Base-by-base conservation (phyloP, 2,329 filamentous ascomycete genomes). In the Rachicladosporium sp. region DNA sequence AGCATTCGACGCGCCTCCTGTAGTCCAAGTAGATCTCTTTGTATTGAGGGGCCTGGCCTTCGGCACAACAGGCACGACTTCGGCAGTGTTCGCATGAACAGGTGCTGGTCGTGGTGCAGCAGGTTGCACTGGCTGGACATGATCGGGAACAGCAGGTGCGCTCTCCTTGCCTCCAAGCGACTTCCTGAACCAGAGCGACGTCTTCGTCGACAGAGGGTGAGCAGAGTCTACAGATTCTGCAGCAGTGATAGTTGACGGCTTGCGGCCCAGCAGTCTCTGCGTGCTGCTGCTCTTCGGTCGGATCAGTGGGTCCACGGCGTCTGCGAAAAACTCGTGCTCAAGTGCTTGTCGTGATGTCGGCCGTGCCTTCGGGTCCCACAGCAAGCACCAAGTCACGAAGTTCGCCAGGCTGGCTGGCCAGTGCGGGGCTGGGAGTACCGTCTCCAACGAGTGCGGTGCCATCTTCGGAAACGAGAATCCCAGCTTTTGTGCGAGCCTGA, bases 401-500 rank as follows among this genome's bases (percentile, higher is more conserved):
- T 93, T 77, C 54, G 81, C 82, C 40, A 98, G 71, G 13, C 86
- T 81, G 1, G 80, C 66, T 4, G 91, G 91, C 91, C 91, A 98
- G 56, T 94, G 85, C 10, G 91, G 87, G 19, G 82, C 61, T 56
- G 86, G 86, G 6, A 98, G 71, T 49, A 96, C 91, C 4, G 86
- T 93, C 52, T 96, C 89, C 76, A 98, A 87, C 11, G 89, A 77
- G 61, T 96, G 91, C 37, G 91, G 91, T 13, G 91, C 89, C 91
- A 98, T 96, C 77, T 80, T 96, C 44, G 91, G 91, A 66, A 98
- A 98, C 0, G 91, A 95, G 62, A 98, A 98, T 41, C 91, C 91
- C 46, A 98, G 74, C 70, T 96, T 96, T 51, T 91, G 86, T 41
- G 91, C 91, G 43, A 98, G 70, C 45, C 86, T 76, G 34, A 87